Percentiles rank a stretch among this genome's conserved stretches.
These are phyloP conservation scores for Corynespora cassiicola DNA, from an alignment of 2,329 filamentous ascomycete species.

Conservation along the genomic window DNA sequence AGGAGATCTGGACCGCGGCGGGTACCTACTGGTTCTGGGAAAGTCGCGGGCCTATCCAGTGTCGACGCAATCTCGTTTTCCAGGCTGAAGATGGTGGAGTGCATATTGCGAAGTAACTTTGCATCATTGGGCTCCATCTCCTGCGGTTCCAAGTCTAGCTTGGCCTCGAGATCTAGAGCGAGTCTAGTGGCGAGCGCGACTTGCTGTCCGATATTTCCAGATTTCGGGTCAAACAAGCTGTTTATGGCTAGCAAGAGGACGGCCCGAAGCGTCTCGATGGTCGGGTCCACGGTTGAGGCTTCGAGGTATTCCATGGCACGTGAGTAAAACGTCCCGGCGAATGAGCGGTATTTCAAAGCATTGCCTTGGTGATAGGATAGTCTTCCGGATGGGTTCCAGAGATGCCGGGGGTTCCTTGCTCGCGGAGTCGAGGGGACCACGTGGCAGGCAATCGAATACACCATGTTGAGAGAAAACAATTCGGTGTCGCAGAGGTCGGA, in stretches of 20 bases:
- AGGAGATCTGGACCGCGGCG: conserved; percentile 1
- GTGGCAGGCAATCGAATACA: conserved; percentile 44
- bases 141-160: conserved; percentile 29
- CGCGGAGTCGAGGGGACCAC: conserved; percentile 33
- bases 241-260: conserved; percentile 43
- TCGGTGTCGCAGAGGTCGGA: conserved; percentile 31
- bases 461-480: conserved; percentile 41
- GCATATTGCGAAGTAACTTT: conserved; percentile 35
- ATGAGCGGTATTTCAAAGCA: conserved; percentile 34
- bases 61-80: conserved; percentile 45
- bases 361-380: conserved; percentile 37
- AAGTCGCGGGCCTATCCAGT: conserved; percentile 41
- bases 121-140: conserved; percentile 29
- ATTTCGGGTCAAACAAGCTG: conserved; percentile 42
- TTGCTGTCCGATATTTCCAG: conserved; percentile 44
- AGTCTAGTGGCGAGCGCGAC: conserved; percentile 43
- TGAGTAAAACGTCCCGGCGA: conserved; percentile 34
- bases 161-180: conserved; percentile 36
- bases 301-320: conserved; percentile 41
- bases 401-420: conserved; percentile 22
- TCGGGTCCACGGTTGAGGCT: conserved; percentile 37
- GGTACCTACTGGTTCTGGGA: conserved; percentile 40
- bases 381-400: conserved; percentile 30
- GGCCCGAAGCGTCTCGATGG: conserved; percentile 37
- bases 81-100: conserved; percentile 42